Evolutionary conservation across 345 rosid genomes (phyloP).

Genomic region (Luvunga scandens): DNA sequence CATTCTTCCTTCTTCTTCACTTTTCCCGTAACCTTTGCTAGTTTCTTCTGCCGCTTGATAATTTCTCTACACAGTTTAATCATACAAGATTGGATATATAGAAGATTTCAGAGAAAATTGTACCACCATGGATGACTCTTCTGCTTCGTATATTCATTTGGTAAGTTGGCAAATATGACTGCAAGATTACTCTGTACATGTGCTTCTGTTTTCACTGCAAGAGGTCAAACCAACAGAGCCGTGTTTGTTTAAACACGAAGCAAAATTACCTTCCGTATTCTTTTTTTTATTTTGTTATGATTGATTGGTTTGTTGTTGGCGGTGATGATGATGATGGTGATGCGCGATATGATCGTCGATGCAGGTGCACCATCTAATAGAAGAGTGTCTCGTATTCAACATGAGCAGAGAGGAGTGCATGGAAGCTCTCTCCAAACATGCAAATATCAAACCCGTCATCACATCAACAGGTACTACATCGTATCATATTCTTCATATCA

Average conservation of each 20-base stretch:
- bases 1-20: slow-evolving; percentile 2
- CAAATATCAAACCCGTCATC: slow-evolving; percentile 74
- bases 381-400: slow-evolving; percentile 81
- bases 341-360: background rate
- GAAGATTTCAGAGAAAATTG: too few relatives aligned
- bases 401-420: slow-evolving; percentile 92
- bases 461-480: slow-evolving; percentile 70
- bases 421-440: slow-evolving; percentile 87
- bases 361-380: slow-evolving; percentile 93
- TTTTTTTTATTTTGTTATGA: background rate
- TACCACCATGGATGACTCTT: slow-evolving; percentile 45
- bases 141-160: slow-evolving; percentile 67
- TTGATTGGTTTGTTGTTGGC: background rate
- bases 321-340: background rate
- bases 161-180: slow-evolving; percentile 22
- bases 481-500: background rate
- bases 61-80: background rate
- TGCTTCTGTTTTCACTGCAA: too few relatives aligned
- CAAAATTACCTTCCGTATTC: background rate
- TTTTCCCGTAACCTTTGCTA: background rate
- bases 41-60: background rate
- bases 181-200: too few relatives aligned
- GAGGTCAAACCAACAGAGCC: background rate
- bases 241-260: too few relatives aligned
- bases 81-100: background rate